Percentiles rank a stretch among this genome's conserved stretches.
phyloP scores from a whole-genome alignment of 306 rosid genomes.

The Cicer arietinum region DNA sequence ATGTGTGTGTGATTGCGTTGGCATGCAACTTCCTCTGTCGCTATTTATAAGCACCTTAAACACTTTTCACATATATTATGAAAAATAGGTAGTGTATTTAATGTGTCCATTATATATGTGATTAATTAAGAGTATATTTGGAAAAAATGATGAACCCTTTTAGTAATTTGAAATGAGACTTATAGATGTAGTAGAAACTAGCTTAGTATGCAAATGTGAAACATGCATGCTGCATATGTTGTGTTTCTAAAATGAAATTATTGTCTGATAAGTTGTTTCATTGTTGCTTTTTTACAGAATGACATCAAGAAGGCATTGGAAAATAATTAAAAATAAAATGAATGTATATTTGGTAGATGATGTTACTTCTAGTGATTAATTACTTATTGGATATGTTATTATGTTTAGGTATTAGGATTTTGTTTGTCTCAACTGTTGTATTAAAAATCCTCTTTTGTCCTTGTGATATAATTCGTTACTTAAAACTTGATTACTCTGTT shows the following conservation, averaged over 20 bases:
- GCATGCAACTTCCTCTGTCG: too few relatives aligned
- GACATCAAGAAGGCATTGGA: conserved; percentile 75
- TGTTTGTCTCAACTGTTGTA: neutral
- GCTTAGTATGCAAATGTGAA: conserved; percentile 18
- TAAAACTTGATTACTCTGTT: conserved; percentile 9
- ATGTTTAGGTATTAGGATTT: conserved; percentile 7
- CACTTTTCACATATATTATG: too few relatives aligned
- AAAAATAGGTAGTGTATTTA: too few relatives aligned
- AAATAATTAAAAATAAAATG: conserved; percentile 25
- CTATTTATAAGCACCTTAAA: too few relatives aligned
- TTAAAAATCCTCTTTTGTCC: conserved; percentile 18
- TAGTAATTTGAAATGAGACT: too few relatives aligned
- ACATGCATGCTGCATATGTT: conserved; percentile 8
- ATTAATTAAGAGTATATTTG: too few relatives aligned
- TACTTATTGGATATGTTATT: conserved; percentile 21
- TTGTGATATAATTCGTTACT: conserved; percentile 16
- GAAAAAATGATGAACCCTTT: too few relatives aligned
- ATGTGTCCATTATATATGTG: too few relatives aligned
- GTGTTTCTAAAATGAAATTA: conserved; percentile 29
- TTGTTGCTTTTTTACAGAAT: conserved; percentile 51
- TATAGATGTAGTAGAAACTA: too few relatives aligned
- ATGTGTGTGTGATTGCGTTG: neutral
- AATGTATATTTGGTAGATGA: conserved; percentile 47
- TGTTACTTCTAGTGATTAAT: conserved; percentile 30
- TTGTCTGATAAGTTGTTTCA: conserved; percentile 19